phyloP scores from a whole-genome alignment of 2,329 filamentous ascomycete species.

The Aspergillus clavatus region DNA sequence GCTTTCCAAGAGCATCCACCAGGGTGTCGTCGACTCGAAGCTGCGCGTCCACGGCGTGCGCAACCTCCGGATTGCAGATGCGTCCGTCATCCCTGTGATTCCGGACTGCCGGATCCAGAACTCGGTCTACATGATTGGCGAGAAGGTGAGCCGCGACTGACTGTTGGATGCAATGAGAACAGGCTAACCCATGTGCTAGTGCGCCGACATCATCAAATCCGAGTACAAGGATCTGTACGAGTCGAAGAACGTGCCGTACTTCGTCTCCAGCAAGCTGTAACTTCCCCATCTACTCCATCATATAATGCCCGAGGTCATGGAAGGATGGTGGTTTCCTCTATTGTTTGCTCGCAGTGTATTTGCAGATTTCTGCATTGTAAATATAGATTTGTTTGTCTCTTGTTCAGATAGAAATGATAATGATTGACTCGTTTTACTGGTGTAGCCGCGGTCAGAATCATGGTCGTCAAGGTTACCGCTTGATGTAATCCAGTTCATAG shows the following conservation, averaged over 20 bases:
- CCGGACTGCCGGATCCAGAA: slow-evolving; percentile 56
- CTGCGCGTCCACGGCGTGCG: slow-evolving; percentile 53
- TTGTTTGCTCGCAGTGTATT: too few species aligned
- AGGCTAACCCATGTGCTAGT: slow-evolving; percentile 13
- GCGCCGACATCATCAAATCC: slow-evolving; percentile 27
- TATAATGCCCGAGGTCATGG: too few species aligned
- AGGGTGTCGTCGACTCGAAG: slow-evolving; percentile 50
- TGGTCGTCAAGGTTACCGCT: too few species aligned
- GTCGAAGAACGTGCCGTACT: slow-evolving; percentile 16
- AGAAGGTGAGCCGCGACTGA: slow-evolving; percentile 36
- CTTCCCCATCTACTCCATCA: too few species aligned
- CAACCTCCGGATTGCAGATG: slow-evolving; percentile 53
- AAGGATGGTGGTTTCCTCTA: too few species aligned
- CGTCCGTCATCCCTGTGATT: slow-evolving; percentile 53
- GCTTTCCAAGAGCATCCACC: slow-evolving; percentile 47
- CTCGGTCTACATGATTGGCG: slow-evolving; percentile 56
- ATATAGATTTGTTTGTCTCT: too few species aligned
- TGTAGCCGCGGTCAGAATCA: too few species aligned
- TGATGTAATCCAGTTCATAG: too few species aligned
- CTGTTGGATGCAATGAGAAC: slow-evolving; percentile 10
- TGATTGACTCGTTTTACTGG: too few species aligned
- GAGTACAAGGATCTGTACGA: slow-evolving; percentile 23
- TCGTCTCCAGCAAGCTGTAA: slow-evolving; percentile 17
- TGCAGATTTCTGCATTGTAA: too few species aligned
- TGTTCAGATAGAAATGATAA: too few species aligned